Conservation (phyloP, 495 filamentous ascomycete genomes). For the Penicillium cinerascens region DNA sequence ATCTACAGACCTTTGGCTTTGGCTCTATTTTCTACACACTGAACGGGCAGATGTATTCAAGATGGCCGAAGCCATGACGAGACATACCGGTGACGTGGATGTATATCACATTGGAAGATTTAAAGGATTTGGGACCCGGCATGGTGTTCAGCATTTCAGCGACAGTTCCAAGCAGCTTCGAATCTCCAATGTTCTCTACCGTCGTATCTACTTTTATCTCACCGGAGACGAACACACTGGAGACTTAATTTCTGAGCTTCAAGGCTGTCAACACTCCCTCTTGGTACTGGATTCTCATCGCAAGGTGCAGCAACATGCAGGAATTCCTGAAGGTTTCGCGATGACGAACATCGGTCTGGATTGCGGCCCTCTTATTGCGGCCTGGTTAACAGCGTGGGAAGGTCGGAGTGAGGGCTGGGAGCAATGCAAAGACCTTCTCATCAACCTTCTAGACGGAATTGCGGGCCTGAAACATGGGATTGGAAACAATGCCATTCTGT, state of each 20-base stretch:
- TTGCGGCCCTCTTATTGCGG: slow-evolving; percentile 39
- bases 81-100: slow-evolving; percentile 50
- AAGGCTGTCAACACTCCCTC: slow-evolving; percentile 28
- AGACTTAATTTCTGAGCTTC: slow-evolving; percentile 39
- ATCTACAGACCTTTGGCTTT: slow-evolving; percentile 49
- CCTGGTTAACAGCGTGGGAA: slow-evolving; percentile 46
- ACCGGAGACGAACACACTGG: slow-evolving; percentile 45
- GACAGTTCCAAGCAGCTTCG: slow-evolving; percentile 51
- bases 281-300: slow-evolving; percentile 42
- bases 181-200: slow-evolving; percentile 43
- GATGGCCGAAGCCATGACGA: slow-evolving; percentile 46
- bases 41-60: slow-evolving; percentile 43
- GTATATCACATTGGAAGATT: slow-evolving; percentile 46
- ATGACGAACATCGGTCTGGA: slow-evolving; percentile 43
- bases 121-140: slow-evolving; percentile 49
- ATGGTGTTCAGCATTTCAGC: slow-evolving; percentile 49
- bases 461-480: slow-evolving; percentile 17
- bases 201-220: slow-evolving; percentile 45
- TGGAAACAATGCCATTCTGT: slow-evolving; percentile 18
- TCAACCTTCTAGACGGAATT: slow-evolving; percentile 17
- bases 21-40: slow-evolving; percentile 50
- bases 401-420: slow-evolving; percentile 22
- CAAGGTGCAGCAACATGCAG: slow-evolving; percentile 41
- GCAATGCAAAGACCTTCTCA: slow-evolving; percentile 7
- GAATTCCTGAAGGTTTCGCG: slow-evolving; percentile 32